Conservation (phyloP, 2,329 filamentous ascomycete species). For the Onygena corvina region DNA sequence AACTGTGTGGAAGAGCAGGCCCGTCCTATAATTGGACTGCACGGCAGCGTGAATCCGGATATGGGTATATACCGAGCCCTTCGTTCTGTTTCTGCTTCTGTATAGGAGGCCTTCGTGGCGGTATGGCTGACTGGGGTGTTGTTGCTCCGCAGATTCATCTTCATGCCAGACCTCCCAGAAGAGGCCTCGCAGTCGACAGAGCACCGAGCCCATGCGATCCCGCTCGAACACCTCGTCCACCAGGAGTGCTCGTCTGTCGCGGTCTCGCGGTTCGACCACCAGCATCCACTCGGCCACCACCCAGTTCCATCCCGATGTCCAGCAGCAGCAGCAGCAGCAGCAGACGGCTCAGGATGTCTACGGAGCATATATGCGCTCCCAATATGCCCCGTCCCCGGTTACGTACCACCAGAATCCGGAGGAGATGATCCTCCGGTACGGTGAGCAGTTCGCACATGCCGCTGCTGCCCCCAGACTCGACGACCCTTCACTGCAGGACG, state of each 20-base stretch:
- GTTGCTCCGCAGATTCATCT: constrained; percentile 4
- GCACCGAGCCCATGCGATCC: constrained; percentile 31
- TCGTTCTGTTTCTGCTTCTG: neutral
- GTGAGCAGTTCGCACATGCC: constrained; percentile 32
- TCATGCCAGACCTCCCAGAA: constrained; percentile 26
- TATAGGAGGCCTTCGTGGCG: no score
- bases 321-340: no score
- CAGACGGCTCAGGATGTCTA: constrained; percentile 30
- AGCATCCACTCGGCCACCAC: constrained; percentile 39
- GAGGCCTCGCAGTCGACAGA: constrained; percentile 30
- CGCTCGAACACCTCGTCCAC: constrained; percentile 33
- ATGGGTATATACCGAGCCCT: no score
- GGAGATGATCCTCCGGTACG: constrained; percentile 36
- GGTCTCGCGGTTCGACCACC: constrained; percentile 37
- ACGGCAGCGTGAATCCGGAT: no score
- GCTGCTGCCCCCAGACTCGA: constrained; percentile 25
- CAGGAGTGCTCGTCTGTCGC: constrained; percentile 30
- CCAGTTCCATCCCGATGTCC: constrained; percentile 33
- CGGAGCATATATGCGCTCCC: constrained; percentile 29
- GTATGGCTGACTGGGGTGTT: neutral
- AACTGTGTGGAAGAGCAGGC: no score
- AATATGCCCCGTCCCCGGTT: constrained; percentile 25
- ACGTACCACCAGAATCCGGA: constrained; percentile 32
- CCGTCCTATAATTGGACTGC: no score
- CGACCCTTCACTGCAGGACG: constrained; percentile 30